Percentiles rank a stretch among this genome's conserved stretches.
These are phyloP conservation scores for Atalantia buxifolia DNA, from an alignment of 345 rosid species.

Conservation along the genomic window DNA sequence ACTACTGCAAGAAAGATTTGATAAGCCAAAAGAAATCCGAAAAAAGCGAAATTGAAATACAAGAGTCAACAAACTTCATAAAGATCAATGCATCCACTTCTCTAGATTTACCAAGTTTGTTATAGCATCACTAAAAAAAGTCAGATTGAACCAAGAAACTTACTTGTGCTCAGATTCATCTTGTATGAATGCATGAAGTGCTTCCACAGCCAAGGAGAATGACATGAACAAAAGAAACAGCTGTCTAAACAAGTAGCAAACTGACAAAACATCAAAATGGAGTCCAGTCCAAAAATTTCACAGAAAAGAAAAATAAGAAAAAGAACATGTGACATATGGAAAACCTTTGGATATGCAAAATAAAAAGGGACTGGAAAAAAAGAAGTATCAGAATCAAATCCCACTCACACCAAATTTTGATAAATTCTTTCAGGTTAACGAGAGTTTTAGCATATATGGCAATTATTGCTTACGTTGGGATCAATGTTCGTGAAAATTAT, in stretches of 20 bases:
- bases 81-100: too few species aligned
- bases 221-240: conserved; percentile 99
- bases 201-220: conserved; percentile 96
- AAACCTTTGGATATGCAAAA: neutral
- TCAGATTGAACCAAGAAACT: conserved; percentile 23
- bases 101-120: neutral
- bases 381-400: neutral
- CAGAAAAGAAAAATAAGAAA: neutral
- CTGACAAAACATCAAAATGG: conserved; percentile 39
- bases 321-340: neutral
- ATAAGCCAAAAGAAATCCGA: neutral
- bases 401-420: neutral
- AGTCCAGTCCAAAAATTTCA: conserved; percentile 21
- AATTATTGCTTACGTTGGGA: neutral
- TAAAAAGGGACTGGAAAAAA: neutral
- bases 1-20: neutral
- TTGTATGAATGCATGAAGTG: conserved; percentile 97
- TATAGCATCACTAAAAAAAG: neutral
- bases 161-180: conserved; percentile 99
- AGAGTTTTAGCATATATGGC: neutral
- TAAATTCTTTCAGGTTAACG: neutral
- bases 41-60: neutral
- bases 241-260: conserved; percentile 93
- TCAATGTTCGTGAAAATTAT: neutral
- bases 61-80: neutral